Evolutionary conservation across 768 basidiomycete genomes (phyloP).

Genomic region (Leccinum disarticulatum): DNA sequence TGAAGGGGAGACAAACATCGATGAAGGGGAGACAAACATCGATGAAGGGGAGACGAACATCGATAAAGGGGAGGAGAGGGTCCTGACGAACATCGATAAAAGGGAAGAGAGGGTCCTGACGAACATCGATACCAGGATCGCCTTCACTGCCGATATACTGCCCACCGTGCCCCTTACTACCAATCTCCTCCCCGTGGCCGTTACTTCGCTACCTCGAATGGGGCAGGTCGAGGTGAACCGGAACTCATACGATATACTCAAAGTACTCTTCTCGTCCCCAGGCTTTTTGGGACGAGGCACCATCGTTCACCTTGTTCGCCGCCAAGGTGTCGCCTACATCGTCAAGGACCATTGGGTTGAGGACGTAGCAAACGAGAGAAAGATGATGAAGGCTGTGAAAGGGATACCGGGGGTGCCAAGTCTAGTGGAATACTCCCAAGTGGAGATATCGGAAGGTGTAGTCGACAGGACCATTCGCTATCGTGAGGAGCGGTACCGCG

Average conservation of each 20-base stretch:
- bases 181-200: no score
- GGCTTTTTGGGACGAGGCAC: conserved; percentile 1
- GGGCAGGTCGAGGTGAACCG: background rate
- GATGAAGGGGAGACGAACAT: no score
- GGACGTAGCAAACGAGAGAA: background rate
- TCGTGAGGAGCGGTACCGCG: background rate
- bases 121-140: background rate
- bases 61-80: no score
- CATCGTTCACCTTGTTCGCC: background rate
- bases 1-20: no score
- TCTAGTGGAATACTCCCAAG: background rate
- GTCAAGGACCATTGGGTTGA: conserved; percentile 1
- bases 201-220: background rate
- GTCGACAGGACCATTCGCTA: background rate
- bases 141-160: background rate
- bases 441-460: background rate
- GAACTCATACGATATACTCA: background rate
- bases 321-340: background rate
- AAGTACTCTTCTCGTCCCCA: background rate
- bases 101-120: no score
- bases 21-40: background rate
- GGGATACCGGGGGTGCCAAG: background rate
- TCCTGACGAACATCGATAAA: no score
- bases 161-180: background rate
- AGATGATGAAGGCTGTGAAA: background rate